These are phyloP conservation scores for Tetramitus jugosus DNA, from an alignment of 208 protist genomes.

Conservation along the genomic window DNA sequence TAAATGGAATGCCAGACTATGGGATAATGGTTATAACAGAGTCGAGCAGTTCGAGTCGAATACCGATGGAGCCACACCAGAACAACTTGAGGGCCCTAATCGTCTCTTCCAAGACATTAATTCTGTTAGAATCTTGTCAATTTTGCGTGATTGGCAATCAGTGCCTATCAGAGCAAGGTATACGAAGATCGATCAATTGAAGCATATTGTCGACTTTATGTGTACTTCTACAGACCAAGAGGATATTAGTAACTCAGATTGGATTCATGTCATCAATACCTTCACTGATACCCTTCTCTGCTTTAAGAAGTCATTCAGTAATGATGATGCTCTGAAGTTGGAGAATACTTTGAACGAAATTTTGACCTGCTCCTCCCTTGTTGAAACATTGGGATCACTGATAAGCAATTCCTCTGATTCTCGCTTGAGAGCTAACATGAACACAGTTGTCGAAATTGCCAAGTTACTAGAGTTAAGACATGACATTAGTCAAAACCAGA, in stretches of 20 bases:
- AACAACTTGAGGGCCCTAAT: not conserved
- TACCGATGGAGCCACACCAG: not conserved
- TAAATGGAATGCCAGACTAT: slow-evolving; percentile 9
- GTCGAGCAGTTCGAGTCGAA: not conserved
- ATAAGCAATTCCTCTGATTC: not conserved
- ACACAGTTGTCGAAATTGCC: not conserved
- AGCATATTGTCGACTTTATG: slow-evolving; percentile 3
- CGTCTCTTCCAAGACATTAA: slow-evolving; percentile 11
- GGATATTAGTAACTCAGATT: not conserved
- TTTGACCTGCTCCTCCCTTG: no score
- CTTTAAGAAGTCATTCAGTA: not conserved
- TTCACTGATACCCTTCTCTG: not conserved
- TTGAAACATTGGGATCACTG: no score
- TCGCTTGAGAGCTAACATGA: not conserved
- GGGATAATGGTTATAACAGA: not conserved
- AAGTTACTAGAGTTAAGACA: not conserved
- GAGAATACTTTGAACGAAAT: not conserved
- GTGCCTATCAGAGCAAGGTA: not conserved
- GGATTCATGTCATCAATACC: not conserved
- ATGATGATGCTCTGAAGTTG: not conserved
- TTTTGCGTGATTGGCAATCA: slow-evolving; percentile 11
- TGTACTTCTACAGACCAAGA: not conserved
- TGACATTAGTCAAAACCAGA: not conserved
- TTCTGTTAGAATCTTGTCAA: not conserved
- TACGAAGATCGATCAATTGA: slow-evolving; percentile 15